Percentiles rank a stretch among this genome's conserved stretches.
phyloP scores from a whole-genome alignment of 176 grass and related monocot genomes.

The Carex cristatella region DNA sequence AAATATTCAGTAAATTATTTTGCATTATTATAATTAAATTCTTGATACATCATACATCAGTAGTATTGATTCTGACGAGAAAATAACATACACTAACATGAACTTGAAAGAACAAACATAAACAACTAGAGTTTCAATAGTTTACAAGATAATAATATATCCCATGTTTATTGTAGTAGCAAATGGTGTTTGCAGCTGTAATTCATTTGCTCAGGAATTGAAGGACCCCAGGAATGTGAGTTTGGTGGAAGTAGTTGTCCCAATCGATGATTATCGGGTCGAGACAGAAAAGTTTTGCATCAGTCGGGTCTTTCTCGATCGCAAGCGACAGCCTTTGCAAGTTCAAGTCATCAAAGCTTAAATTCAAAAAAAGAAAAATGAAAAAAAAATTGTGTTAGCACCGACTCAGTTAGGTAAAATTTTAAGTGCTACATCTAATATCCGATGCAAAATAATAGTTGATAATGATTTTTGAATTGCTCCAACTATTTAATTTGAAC shows the following conservation, averaged over 20 bases:
- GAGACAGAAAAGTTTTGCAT: conserved; percentile 7
- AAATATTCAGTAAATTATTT: neutral
- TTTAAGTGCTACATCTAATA: no score
- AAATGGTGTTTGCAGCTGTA: neutral
- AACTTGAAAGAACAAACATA: neutral
- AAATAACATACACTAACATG: neutral
- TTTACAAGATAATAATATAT: neutral
- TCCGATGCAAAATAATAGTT: neutral
- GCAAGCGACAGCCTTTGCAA: conserved; percentile 22
- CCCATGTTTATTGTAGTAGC: neutral
- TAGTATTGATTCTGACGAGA: neutral
- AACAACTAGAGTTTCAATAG: neutral
- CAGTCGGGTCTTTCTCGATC: neutral
- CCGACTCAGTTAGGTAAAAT: no score
- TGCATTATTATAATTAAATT: conserved; percentile 1
- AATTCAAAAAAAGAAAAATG: neutral
- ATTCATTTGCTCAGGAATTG: conserved; percentile 24
- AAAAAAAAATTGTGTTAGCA: neutral
- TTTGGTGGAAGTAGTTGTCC: conserved; percentile 15
- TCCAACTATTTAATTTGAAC: neutral
- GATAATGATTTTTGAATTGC: neutral
- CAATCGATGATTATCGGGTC: conserved; percentile 30
- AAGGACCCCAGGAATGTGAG: conserved; percentile 29
- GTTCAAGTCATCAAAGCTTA: conserved; percentile 36
- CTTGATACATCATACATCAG: neutral